Conservation (phyloP, 2,329 filamentous ascomycete species). For the Penicillium hordei region DNA sequence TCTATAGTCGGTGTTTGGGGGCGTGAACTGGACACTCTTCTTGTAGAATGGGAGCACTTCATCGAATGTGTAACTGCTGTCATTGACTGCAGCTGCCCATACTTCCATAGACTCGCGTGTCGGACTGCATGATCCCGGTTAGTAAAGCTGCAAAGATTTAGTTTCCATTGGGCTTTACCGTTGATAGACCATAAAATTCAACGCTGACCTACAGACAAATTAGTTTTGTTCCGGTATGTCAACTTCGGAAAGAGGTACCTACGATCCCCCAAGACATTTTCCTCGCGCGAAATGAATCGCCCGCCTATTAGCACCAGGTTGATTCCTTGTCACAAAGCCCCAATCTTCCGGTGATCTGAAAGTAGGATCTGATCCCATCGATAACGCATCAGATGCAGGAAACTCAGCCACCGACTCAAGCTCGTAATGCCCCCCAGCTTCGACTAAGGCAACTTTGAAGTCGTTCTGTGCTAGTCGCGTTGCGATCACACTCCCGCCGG, state of each 20-base stretch:
- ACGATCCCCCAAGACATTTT: conserved; percentile 32
- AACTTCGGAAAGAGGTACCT: background rate
- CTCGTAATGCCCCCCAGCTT: conserved; percentile 34
- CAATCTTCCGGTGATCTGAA: conserved; percentile 21
- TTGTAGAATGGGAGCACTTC: conserved; percentile 28
- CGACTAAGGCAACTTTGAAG: conserved; percentile 29
- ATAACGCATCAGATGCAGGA: conserved; percentile 22
- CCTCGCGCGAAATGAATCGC: conserved; percentile 29
- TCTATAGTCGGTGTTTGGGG: conserved; percentile 24
- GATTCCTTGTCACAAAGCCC: conserved; percentile 25
- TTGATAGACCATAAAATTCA: conserved; percentile 35
- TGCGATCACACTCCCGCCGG: conserved; percentile 26
- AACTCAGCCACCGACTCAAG: conserved; percentile 17
- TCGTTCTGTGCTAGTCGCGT: conserved; percentile 26
- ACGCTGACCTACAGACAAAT: conserved; percentile 21
- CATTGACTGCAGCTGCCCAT: conserved; percentile 31
- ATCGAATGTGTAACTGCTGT: conserved; percentile 32
- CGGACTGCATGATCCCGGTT: conserved; percentile 12
- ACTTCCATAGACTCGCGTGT: conserved; percentile 24
- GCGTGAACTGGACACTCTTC: conserved; percentile 28
- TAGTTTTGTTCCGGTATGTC: background rate
- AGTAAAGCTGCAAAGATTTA: background rate
- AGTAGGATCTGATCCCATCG: conserved; percentile 26
- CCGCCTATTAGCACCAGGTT: conserved; percentile 27
- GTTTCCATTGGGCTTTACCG: conserved; percentile 9